Base-by-base conservation (phyloP, 1,139 yeast species). In the Pichia sp. region DNA sequence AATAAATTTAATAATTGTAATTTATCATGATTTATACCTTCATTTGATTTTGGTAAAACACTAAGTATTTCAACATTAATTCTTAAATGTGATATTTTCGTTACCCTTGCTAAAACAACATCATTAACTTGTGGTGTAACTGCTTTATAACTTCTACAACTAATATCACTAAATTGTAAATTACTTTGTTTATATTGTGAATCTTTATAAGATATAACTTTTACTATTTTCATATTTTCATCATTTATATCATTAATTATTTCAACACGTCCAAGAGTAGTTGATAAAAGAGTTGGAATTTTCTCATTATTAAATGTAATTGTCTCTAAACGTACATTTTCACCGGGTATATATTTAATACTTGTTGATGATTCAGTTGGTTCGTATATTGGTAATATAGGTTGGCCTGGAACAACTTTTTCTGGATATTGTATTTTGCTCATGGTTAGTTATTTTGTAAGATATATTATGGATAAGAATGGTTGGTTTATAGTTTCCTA, bases 91-190 rank as follows among this genome's bases (percentile, higher is more conserved):
- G 74, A 70, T 35, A 91, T 72, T 51, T 80, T 74, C 15, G 82
- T 78, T 22, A 91, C 84, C 41, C 79, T 70, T 0, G 87, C 88
- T 20, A 91, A 66, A 3, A 93, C 96, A 13, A 81, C 62, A 59
- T 89, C 96, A 33, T 86, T 84, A 50, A 87, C 96, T 49, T 78
- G 76, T 4, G 98, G 97, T 42, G 91, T 67, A 45, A 72, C 73
- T 40, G 73, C 77, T 16, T 78, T 68, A 22, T 49, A 47, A 18
- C 45, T 48, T 64, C 41, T 41, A 16, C 43, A 46, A n/a, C 31
- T 31, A 9, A 30, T 20, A 14, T 34, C 35, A 11, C 22, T 23
- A 11, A 18, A 21, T 14, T 34, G 21, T n/a, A 15, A 7, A 16
- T 14, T 2, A 4, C 16, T 20, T 5, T 16, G 8, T 14, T 34